These are phyloP conservation scores for Sugiyamaella xylanicola DNA, from an alignment of 1,139 yeast species.

Conservation along the genomic window DNA sequence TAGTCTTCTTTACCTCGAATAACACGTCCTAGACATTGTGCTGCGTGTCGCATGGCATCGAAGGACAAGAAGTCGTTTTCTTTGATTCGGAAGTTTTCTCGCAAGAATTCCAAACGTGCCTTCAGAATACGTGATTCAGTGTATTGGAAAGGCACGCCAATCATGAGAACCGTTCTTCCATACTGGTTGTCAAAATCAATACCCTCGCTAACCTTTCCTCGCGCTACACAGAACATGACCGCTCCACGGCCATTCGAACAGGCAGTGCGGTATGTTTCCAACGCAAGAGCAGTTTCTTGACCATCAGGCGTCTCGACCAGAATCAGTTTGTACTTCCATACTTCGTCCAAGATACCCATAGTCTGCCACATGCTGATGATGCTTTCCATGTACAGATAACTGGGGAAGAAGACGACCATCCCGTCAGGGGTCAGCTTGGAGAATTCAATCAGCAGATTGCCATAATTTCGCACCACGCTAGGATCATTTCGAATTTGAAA, in stretches of 20 bases:
- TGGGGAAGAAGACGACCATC: slow-evolving; percentile 95
- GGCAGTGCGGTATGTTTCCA: slow-evolving; percentile 94
- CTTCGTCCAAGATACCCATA: slow-evolving; percentile 97
- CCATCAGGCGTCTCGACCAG: slow-evolving; percentile 99
- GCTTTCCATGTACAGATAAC: slow-evolving; percentile 95
- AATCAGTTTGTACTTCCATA: slow-evolving; percentile 94
- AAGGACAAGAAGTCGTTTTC: slow-evolving; percentile 94
- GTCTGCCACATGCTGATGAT: slow-evolving; percentile 98
- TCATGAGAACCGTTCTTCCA: slow-evolving; percentile 96
- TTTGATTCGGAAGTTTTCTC: slow-evolving; percentile 89
- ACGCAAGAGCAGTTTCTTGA: slow-evolving; percentile 92
- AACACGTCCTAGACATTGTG: slow-evolving; percentile 96
- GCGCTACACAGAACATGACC: slow-evolving; percentile 90
- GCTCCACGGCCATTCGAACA: slow-evolving; percentile 99
- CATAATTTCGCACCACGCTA: slow-evolving; percentile 94
- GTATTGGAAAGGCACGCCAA: slow-evolving; percentile 98
- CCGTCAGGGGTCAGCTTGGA: slow-evolving; percentile 98
- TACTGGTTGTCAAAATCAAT: slow-evolving; percentile 98
- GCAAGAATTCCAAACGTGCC: slow-evolving; percentile 87
- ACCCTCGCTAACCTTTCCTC: slow-evolving; percentile 98
- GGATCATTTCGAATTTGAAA: slow-evolving; percentile 98
- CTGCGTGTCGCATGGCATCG: slow-evolving; percentile 99
- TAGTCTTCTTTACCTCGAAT: slow-evolving; percentile 97
- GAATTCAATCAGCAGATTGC: slow-evolving; percentile 86
- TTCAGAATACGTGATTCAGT: slow-evolving; percentile 95